These are phyloP conservation scores for Brasenia schreberi DNA, from an alignment of 164 flowering plant species.

Conservation along the genomic window DNA sequence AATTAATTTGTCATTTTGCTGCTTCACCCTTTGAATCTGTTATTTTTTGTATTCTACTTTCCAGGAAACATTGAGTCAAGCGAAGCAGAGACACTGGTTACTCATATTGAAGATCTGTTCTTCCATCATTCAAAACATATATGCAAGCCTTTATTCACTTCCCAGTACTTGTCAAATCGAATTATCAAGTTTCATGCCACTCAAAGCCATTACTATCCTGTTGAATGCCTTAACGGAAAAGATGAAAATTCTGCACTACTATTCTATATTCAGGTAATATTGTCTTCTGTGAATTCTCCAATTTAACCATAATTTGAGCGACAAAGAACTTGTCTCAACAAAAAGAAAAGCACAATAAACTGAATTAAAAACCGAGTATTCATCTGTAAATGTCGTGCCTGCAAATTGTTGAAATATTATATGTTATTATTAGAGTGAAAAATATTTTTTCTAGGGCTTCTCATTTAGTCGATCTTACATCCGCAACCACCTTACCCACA, in stretches of 20 bases:
- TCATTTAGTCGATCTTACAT: too few relatives aligned
- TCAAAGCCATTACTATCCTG: slow-evolving; percentile 32
- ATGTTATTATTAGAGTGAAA: too few relatives aligned
- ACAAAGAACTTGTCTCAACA: too few relatives aligned
- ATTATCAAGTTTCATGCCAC: slow-evolving; percentile 68
- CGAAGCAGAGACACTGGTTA: slow-evolving; percentile 70
- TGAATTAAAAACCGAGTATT: too few relatives aligned
- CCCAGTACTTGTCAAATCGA: slow-evolving; percentile 73
- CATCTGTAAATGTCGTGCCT: too few relatives aligned
- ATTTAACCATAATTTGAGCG: too few relatives aligned
- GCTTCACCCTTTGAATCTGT: background rate
- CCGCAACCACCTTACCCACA: too few relatives aligned
- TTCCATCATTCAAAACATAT: slow-evolving; percentile 40
- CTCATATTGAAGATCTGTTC: slow-evolving; percentile 60
- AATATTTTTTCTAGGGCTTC: too few relatives aligned
- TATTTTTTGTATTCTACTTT: slow-evolving; percentile 2
- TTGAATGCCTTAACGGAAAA: slow-evolving; percentile 55
- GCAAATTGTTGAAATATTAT: too few relatives aligned
- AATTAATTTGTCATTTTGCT: background rate
- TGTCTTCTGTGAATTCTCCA: too few relatives aligned
- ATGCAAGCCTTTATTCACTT: slow-evolving; percentile 56
- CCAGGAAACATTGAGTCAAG: slow-evolving; percentile 67
- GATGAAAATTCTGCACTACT: slow-evolving; percentile 89
- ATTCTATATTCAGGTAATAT: slow-evolving; percentile 82
- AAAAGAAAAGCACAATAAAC: too few relatives aligned